Base-by-base conservation (phyloP, 2,329 filamentous ascomycete species). In the Rachicladosporium sp. region DNA sequence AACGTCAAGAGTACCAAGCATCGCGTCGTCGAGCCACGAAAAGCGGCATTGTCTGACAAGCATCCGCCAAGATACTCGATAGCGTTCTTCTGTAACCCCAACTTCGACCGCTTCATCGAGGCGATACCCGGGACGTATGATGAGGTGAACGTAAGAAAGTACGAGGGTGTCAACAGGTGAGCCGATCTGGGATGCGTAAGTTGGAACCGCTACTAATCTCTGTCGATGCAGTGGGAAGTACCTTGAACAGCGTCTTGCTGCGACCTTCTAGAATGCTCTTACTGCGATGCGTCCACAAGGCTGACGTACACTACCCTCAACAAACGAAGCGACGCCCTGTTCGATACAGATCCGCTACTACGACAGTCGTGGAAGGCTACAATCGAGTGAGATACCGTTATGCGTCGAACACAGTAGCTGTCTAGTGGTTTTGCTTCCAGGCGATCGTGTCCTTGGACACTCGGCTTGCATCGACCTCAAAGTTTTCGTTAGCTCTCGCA, bases 71-170 rank as follows among this genome's bases (percentile, higher is more conserved):
- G 67, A 21, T 95, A 95, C 56, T 89, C 82, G 51, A 80, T 95
- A 55, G 88, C 87, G 51, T 95, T 93, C 64, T 93, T 93, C 58
- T 93, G 86, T 67, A 89, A 93, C 50, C 85, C 86, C 6, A 87
- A 93, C 55, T 81, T 76, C 56, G 74, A 82, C 44, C 74, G 71
- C 49, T 65, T 73, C 40, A 93, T 93, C 47, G 82, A 91, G 50
- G 83, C 80, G 1, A 75, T 93, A 33, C 86, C 85, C 0, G 82
- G 83, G 0, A 93, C 86, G 0, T 89, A 75, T 54, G 68, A 71
- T 38, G 61, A 80, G 44, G 63, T 66, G 3, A 58, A 55, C 41
- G 75, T 81, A 32, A 89, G 82, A 67, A 91, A 88, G 64, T 94
- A 94, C 53, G 64, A 72, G 29, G 76, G 74, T 1, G 78, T 94